phyloP scores from a whole-genome alignment of 2,329 filamentous ascomycete genomes.

The Arthrobotrys sinensis region DNA sequence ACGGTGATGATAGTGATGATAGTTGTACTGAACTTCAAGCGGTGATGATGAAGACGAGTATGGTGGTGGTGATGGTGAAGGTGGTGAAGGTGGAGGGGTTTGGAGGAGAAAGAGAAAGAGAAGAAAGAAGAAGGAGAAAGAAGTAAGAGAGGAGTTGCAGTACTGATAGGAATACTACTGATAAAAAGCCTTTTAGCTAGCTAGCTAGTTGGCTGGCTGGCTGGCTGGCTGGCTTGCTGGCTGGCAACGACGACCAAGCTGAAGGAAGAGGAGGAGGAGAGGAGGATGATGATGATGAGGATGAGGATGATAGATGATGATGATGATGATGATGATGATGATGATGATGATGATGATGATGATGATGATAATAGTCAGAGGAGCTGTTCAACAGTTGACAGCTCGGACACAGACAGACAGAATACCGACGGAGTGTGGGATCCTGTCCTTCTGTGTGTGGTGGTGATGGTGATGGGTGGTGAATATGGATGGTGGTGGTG shows the following conservation, averaged over 20 bases:
- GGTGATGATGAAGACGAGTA: slow-evolving; percentile 7
- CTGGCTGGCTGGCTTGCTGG: no score
- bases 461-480: background rate
- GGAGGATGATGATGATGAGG: no score
- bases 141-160: background rate
- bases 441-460: background rate
- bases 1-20: slow-evolving; percentile 4
- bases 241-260: no score
- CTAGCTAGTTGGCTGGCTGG: no score
- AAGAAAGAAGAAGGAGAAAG: background rate
- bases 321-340: no score
- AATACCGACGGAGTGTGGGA: background rate
- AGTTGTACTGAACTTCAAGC: background rate
- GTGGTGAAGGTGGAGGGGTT: slow-evolving; percentile 10
- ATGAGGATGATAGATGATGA: no score
- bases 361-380: background rate
- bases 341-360: background rate
- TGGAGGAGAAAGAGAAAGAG: background rate
- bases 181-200: no score
- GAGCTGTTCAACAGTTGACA: no score
- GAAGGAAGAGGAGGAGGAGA: no score
- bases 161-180: background rate
- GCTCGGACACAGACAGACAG: no score
- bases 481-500: background rate
- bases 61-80: slow-evolving; percentile 10